Conservation (phyloP, 441 rosid genomes). For the Pelargonium cotyledonis region DNA sequence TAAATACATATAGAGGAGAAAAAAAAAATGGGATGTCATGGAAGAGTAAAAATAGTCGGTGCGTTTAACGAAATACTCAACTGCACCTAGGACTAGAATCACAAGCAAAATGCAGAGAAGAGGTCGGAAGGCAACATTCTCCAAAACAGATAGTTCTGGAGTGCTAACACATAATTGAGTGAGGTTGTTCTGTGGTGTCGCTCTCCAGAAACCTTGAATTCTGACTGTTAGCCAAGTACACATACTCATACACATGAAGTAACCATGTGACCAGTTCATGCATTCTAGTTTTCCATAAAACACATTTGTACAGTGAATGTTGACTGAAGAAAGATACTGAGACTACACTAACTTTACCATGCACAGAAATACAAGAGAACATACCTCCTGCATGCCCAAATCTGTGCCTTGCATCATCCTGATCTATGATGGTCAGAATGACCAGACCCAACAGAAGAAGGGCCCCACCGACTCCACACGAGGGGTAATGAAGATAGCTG, state of each 20-base stretch:
- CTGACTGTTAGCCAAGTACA: not conserved
- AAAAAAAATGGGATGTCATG: no score
- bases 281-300: no score
- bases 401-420: conserved; percentile 64
- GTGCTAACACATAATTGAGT: no score
- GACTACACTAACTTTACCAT: not conserved
- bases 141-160: no score
- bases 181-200: no score
- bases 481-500: not conserved
- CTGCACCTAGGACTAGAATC: no score
- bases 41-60: no score
- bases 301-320: not conserved
- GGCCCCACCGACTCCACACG: conserved; percentile 50
- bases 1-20: no score
- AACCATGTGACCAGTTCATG: not conserved
- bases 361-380: not conserved
- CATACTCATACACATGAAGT: not conserved
- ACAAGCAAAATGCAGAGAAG: no score
- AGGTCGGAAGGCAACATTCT: no score
- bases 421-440: conserved; percentile 53
- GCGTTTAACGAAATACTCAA: no score
- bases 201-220: no score
- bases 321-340: not conserved
- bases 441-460: conserved; percentile 52
- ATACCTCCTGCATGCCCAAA: conserved; percentile 74